Evolutionary conservation across 2,329 filamentous ascomycete species (phyloP).

Genomic region (Fusarium sp.): DNA sequence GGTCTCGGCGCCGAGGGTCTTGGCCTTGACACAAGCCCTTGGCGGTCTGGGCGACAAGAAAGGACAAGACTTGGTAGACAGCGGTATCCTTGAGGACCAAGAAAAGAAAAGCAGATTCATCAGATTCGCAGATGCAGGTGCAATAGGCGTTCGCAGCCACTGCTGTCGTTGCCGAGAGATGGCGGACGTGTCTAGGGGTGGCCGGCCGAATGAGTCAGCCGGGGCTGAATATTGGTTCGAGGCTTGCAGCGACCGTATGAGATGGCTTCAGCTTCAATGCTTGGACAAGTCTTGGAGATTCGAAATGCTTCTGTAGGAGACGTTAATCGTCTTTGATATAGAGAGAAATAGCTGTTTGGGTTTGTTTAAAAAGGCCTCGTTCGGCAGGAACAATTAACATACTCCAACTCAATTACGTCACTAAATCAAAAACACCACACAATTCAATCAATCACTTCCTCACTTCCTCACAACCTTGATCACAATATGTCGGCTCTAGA

Average conservation of each 20-base stretch:
- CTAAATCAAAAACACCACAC: neutral
- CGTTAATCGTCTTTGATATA: neutral
- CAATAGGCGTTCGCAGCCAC: neutral
- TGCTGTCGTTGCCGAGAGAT: neutral
- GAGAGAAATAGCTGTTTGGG: neutral
- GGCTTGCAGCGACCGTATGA: conserved; percentile 2
- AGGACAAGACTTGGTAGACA: neutral
- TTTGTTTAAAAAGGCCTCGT: neutral
- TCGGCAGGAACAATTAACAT: neutral
- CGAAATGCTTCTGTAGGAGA: conserved; percentile 19
- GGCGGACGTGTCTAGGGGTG: neutral
- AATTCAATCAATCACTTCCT: neutral
- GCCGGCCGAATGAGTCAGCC: conserved; percentile 41
- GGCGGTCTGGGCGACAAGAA: conserved; percentile 7
- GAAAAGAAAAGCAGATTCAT: neutral
- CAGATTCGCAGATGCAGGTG: neutral
- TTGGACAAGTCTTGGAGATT: conserved; percentile 20
- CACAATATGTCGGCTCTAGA: conserved; percentile 33
- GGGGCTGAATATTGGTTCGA: neutral
- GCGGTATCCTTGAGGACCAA: neutral
- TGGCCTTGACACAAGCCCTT: conserved; percentile 7
- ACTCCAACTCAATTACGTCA: conserved; percentile 37
- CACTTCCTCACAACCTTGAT: neutral
- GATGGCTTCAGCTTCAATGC: conserved; percentile 8
- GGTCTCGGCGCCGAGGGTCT: conserved; percentile 7